phyloP scores from a whole-genome alignment of 352 stramenopile genomes.

The Globisporangium camurandrum region DNA sequence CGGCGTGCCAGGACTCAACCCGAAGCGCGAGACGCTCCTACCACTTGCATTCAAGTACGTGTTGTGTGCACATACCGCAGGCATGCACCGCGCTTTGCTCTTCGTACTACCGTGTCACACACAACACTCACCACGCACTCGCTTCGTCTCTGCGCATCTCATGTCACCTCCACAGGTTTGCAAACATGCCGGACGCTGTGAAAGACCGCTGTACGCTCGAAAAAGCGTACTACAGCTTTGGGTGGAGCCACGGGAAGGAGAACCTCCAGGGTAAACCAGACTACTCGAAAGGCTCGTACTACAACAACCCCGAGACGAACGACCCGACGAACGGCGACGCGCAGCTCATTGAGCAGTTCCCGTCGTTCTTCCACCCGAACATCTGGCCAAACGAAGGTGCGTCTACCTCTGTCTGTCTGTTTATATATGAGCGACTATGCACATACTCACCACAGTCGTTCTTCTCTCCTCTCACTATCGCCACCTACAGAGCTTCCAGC shows the following conservation, averaged over 20 bases:
- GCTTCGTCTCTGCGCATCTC: neutral
- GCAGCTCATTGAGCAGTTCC: conserved; percentile 67
- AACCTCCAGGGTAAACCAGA: conserved; percentile 90
- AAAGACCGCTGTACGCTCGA: conserved; percentile 81
- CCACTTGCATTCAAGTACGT: conserved; percentile 76
- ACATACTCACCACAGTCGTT: neutral
- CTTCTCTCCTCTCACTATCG: neutral
- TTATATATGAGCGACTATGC: neutral
- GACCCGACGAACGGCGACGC: conserved; percentile 66
- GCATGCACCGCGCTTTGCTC: neutral
- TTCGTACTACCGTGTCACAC: neutral
- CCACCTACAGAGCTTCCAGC: conserved; percentile 49
- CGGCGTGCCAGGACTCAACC: conserved; percentile 74
- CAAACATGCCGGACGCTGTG: conserved; percentile 68
- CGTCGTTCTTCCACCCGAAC: conserved; percentile 92
- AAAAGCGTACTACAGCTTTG: conserved; percentile 91
- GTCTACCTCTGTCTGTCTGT: neutral
- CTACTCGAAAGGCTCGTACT: conserved; percentile 93
- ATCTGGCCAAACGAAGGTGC: conserved; percentile 75
- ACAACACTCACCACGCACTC: neutral
- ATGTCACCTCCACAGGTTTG: conserved; percentile 23
- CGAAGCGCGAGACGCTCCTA: conserved; percentile 69
- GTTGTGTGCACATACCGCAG: neutral
- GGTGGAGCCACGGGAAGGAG: conserved; percentile 96
- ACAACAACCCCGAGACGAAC: conserved; percentile 95